A percentile compares a stretch with the other conserved stretches of the same genome.
Evolutionary conservation across 2,329 filamentous ascomycete species (phyloP).

Genomic region (Colletotrichum sp.): DNA sequence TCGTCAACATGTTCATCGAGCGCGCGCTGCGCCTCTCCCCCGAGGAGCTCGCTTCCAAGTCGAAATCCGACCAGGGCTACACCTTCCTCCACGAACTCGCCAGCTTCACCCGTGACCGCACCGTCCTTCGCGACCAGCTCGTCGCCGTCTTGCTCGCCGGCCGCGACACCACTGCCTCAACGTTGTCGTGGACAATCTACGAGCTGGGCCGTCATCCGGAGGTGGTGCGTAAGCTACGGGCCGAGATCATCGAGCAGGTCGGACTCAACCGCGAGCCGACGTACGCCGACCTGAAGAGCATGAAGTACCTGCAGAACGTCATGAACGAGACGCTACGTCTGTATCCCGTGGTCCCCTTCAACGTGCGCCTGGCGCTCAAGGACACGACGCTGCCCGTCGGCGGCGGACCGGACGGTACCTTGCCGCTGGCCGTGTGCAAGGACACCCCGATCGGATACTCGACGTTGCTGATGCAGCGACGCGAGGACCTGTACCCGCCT

Average conservation of each 20-base stretch:
- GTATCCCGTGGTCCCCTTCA: slow-evolving; percentile 81
- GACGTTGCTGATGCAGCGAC: slow-evolving; percentile 75
- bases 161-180: slow-evolving; percentile 84
- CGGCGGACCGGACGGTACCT: slow-evolving; percentile 65
- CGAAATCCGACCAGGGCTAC: slow-evolving; percentile 73
- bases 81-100: slow-evolving; percentile 89
- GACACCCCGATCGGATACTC: slow-evolving; percentile 71
- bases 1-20: slow-evolving; percentile 81
- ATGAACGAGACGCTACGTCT: slow-evolving; percentile 80
- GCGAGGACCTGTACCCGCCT: slow-evolving; percentile 64
- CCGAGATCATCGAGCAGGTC: slow-evolving; percentile 72
- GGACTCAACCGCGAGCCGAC: slow-evolving; percentile 68
- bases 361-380: slow-evolving; percentile 72
- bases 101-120: slow-evolving; percentile 74
- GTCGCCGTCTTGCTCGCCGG: slow-evolving; percentile 84
- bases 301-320: slow-evolving; percentile 79
- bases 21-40: slow-evolving; percentile 70
- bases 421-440: slow-evolving; percentile 70
- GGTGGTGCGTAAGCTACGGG: slow-evolving; percentile 70
- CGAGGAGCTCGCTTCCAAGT: slow-evolving; percentile 75
- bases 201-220: slow-evolving; percentile 77
- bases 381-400: slow-evolving; percentile 79
- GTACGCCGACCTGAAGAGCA: slow-evolving; percentile 83
- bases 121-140: slow-evolving; percentile 82
- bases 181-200: slow-evolving; percentile 82